Evolutionary conservation across 2,329 filamentous ascomycete species (phyloP), one percentile per base, ranked within the genome.

Genomic region (Coniochaeta hoffmannii): DNA sequence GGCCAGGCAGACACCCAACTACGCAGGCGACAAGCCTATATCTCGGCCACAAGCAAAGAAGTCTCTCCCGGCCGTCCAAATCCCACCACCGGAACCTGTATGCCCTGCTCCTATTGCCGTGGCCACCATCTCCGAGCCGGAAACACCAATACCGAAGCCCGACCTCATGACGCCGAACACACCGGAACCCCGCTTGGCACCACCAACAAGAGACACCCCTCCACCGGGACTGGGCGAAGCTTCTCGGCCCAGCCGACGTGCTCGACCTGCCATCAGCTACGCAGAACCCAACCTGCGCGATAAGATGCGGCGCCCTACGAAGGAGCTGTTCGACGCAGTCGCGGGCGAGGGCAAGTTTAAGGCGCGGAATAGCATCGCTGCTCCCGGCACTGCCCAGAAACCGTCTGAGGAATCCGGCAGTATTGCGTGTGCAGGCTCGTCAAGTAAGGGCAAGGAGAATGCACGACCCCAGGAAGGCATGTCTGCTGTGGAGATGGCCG

Each of bases 221-320:
- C 83, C 83, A 4, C 83, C 83, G 4, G 68, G 73, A 15, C 76
- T 69, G 34, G 77, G 79, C 52, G 80, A 87, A 61, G 79, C 79
- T 28, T 76, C 81, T 28, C 79, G 89, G 46, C 81, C 82, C 22
- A 87, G 85, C 62, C 77, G 89, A 61, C 81, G 89, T 60, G 82
- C 83, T 50, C 78, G 87, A 63, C 73, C 82, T 11, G 78, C 84
- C 52, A 81, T 94, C 58, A 93, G 88, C 73, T 94, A 94, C 68
- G 87, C 88, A 11, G 88, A 93, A 68, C 89, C 89, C 1, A 93
- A 88, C 64, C 75, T 94, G 41, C 80, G 87, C 59, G 87, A 86
- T 65, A 94, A 94, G 72, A 92, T 94, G 89, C 81, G 89, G 57
- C 81, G 89, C 57, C 88, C 89, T 22, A 88, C 86, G 1, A 89